Conservation (phyloP, 129 eudicot species). For the Scalesia atractyloides region DNA sequence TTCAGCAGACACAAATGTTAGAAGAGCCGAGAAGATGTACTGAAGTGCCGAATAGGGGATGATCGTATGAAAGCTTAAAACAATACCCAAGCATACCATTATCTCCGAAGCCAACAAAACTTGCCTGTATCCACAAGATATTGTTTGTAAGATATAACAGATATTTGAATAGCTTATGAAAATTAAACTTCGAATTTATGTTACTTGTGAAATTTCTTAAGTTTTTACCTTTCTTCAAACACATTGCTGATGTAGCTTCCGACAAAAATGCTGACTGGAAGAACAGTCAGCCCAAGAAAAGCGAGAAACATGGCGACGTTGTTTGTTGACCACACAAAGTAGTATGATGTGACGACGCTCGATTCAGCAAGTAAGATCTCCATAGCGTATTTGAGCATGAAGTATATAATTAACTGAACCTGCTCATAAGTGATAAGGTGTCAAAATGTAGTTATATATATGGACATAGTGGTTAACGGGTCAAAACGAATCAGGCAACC, state of each 20-base stretch:
- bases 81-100: constrained; percentile 59
- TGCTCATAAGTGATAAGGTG: constrained; percentile 24
- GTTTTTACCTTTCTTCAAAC: constrained; percentile 63
- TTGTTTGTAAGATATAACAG: neutral
- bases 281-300: constrained; percentile 64
- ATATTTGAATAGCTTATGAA: neutral
- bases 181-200: neutral
- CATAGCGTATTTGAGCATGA: constrained; percentile 76
- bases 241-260: constrained; percentile 66
- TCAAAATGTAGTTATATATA: constrained; percentile 1
- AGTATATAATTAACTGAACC: constrained; percentile 66
- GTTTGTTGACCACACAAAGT: constrained; percentile 61
- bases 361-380: constrained; percentile 78
- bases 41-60: constrained; percentile 57
- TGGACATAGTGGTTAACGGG: neutral
- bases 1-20: constrained; percentile 68
- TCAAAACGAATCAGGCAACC: neutral
- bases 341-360: constrained; percentile 59
- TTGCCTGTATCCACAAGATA: constrained; percentile 47
- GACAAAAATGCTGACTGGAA: constrained; percentile 61
- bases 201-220: neutral
- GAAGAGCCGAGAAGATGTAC: constrained; percentile 54
- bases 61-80: constrained; percentile 53
- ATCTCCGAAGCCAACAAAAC: constrained; percentile 64
- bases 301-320: constrained; percentile 65